These are phyloP conservation scores for Solanum hybrid DNA, from an alignment of 305 asterid genomes.

Conservation along the genomic window DNA sequence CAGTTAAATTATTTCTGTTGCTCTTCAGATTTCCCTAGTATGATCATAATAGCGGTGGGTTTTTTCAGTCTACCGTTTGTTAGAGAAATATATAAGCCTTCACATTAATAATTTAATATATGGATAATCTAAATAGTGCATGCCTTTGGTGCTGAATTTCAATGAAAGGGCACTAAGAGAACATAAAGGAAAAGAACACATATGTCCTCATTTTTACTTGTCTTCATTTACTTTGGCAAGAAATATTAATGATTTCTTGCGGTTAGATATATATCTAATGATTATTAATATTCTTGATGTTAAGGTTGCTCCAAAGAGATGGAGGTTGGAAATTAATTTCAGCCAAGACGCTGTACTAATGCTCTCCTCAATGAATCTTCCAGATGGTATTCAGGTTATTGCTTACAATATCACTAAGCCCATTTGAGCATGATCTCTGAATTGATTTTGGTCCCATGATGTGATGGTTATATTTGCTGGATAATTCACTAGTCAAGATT, in stretches of 20 bases:
- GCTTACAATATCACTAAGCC: neutral
- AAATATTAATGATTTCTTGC: neutral
- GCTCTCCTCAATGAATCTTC: slow-evolving; percentile 95
- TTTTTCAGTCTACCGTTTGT: neutral
- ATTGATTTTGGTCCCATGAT: neutral
- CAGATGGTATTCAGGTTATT: slow-evolving; percentile 92
- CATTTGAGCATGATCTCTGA: neutral
- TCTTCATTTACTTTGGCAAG: neutral
- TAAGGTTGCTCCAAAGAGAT: slow-evolving; percentile 89
- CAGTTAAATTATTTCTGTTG: neutral
- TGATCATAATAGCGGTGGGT: neutral
- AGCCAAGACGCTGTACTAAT: slow-evolving; percentile 87
- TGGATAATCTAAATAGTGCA: neutral
- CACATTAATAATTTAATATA: neutral
- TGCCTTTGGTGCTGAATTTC: neutral
- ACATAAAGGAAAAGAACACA: neutral
- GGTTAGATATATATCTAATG: neutral
- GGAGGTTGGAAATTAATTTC: slow-evolving; percentile 87
- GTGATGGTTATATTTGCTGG: neutral
- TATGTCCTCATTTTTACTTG: neutral
- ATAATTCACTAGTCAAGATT: neutral
- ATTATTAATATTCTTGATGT: neutral
- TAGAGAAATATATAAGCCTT: neutral
- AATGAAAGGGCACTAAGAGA: neutral
- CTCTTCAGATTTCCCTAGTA: neutral